Percentiles rank a stretch among this genome's conserved stretches.
Evolutionary conservation across 169 alveolate genomes (phyloP).

Genomic region (Perkinsus marinus): DNA sequence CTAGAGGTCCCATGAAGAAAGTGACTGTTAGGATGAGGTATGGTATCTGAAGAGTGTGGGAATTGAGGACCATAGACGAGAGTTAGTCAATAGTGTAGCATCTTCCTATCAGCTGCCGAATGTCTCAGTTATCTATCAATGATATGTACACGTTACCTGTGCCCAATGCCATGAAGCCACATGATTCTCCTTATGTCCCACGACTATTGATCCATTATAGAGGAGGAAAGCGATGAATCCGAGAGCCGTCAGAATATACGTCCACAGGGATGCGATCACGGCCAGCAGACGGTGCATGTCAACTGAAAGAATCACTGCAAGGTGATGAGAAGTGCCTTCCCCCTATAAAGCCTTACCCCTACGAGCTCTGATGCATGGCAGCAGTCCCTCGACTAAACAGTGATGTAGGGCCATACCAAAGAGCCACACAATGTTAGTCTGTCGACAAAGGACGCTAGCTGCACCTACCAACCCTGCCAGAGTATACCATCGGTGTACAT

Average conservation of each 20-base stretch:
- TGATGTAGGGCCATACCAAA: not conserved
- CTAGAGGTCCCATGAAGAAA: not conserved
- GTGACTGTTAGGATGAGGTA: not conserved
- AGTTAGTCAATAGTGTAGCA: too few relatives aligned
- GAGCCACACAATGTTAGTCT: not conserved
- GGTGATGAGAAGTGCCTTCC: not conserved
- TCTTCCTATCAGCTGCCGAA: too few relatives aligned
- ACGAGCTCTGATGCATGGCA: not conserved
- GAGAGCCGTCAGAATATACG: not conserved
- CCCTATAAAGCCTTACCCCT: not conserved
- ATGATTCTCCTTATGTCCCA: not conserved
- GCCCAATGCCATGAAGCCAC: not conserved
- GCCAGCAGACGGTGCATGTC: not conserved
- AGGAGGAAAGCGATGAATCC: not conserved
- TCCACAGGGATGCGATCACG: not conserved
- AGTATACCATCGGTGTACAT: not conserved
- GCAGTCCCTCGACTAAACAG: not conserved
- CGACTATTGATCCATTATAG: not conserved
- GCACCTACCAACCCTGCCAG: not conserved
- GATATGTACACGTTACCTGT: not conserved
- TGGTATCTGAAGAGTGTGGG: not conserved
- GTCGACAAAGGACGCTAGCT: not conserved
- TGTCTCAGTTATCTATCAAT: too few relatives aligned
- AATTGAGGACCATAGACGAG: not conserved
- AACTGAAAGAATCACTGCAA: not conserved